phyloP scores from a whole-genome alignment of 2,329 filamentous ascomycete species.

The Aspergillus fumigatiaffinis region DNA sequence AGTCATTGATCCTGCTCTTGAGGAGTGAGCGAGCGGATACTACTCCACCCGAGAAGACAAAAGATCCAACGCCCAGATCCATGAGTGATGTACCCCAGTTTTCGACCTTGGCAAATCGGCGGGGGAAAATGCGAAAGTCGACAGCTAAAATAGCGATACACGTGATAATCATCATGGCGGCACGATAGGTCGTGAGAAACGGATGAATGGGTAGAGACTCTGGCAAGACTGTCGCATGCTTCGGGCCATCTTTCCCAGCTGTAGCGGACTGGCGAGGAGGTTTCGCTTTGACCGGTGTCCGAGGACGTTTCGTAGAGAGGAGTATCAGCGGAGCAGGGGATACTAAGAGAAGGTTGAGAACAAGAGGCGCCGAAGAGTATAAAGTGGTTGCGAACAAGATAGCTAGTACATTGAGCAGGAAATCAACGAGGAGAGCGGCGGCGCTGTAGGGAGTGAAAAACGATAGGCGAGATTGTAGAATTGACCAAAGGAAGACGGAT shows the following conservation, averaged over 20 bases:
- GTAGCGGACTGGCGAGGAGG: constrained; percentile 22
- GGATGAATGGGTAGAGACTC: constrained; percentile 73
- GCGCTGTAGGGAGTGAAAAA: constrained; percentile 76
- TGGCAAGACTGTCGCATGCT: constrained; percentile 22
- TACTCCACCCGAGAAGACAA: constrained; percentile 89
- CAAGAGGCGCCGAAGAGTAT: constrained; percentile 69
- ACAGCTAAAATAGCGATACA: constrained; percentile 93
- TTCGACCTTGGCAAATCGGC: constrained; percentile 95
- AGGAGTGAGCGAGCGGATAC: constrained; percentile 82
- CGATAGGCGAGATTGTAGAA: constrained; percentile 74
- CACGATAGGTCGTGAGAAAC: constrained; percentile 88
- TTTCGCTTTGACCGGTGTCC: constrained; percentile 31
- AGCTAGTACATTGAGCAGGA: constrained; percentile 77
- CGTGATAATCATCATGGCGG: constrained; percentile 85
- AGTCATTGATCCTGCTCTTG: constrained; percentile 57
- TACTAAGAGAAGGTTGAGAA: constrained; percentile 71
- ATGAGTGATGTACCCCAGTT: constrained; percentile 99
- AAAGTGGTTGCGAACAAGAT: constrained; percentile 82
- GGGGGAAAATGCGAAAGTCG: constrained; percentile 88
- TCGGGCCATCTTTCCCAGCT: constrained; percentile 19
- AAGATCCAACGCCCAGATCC: constrained; percentile 95
- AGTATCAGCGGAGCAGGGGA: constrained; percentile 66
- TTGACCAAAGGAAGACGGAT: constrained; percentile 81
- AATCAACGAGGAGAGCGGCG: constrained; percentile 70
- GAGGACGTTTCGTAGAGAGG: constrained; percentile 32